A percentile compares a stretch with the other conserved stretches of the same genome.
Evolutionary conservation across 371 early-diverging fungal genomes (phyloP).

Genomic region (Mucor lusitanicus): DNA sequence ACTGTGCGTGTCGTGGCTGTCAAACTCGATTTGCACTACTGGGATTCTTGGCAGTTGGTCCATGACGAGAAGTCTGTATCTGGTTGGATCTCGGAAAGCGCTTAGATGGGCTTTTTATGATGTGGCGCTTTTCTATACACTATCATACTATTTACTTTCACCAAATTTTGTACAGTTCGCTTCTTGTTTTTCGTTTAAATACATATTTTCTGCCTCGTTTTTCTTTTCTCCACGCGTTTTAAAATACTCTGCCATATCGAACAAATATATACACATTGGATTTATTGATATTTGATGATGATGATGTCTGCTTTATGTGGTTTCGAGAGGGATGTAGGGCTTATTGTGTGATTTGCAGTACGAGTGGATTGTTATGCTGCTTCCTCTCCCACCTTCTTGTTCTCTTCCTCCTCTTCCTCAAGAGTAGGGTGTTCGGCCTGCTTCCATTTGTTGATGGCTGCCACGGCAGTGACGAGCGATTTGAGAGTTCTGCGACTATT

Average conservation of each 20-base stretch:
- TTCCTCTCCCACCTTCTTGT: neutral
- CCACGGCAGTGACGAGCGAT: slow-evolving; percentile 25
- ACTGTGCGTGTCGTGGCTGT: slow-evolving; percentile 63
- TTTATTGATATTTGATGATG: neutral
- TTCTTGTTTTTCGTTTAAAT: neutral
- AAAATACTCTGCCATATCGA: too few species aligned
- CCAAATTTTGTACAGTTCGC: neutral
- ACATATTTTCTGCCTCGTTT: neutral
- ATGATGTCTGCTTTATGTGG: too few species aligned
- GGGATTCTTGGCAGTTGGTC: slow-evolving; percentile 72
- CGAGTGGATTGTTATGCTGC: neutral
- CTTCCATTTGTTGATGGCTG: slow-evolving; percentile 22
- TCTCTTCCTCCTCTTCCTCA: neutral
- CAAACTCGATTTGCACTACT: slow-evolving; percentile 72
- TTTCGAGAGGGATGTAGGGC: too few species aligned
- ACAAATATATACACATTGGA: too few species aligned
- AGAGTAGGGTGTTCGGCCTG: neutral
- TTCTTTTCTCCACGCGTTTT: neutral
- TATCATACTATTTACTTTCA: neutral
- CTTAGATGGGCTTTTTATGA: slow-evolving; percentile 13
- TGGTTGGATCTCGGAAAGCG: slow-evolving; percentile 60
- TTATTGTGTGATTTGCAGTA: too few species aligned
- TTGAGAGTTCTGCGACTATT: slow-evolving; percentile 25
- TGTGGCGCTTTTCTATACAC: neutral
- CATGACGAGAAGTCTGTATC: slow-evolving; percentile 51